Percentiles rank a stretch among this genome's conserved stretches.
These are phyloP conservation scores for Amauroascus verrucosus DNA, from an alignment of 2,329 filamentous ascomycete species.

Conservation along the genomic window DNA sequence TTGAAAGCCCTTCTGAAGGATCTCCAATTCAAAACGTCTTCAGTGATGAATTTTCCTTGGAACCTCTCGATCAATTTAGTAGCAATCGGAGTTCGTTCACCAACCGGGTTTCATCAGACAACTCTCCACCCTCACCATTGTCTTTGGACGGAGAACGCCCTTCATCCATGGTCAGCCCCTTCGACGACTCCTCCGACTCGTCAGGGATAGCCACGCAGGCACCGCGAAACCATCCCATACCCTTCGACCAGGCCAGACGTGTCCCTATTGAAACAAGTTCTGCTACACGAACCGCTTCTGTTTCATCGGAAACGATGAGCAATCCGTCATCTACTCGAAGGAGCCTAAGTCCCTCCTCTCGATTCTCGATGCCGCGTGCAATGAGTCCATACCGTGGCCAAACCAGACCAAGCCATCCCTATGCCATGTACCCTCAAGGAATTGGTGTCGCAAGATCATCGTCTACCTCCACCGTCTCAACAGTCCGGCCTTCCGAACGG, in stretches of 20 bases:
- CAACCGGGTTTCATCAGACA: constrained; percentile 5
- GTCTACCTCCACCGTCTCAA: constrained; percentile 63
- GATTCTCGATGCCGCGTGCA: constrained; percentile 38
- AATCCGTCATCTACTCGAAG: constrained; percentile 29
- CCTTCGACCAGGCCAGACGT: constrained; percentile 15
- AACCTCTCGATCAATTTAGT: constrained; percentile 28
- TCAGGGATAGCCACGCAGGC: constrained; percentile 24
- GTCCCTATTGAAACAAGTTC: constrained; percentile 18
- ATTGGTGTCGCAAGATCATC: constrained; percentile 47
- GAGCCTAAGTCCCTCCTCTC: constrained; percentile 38
- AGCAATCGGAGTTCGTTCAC: constrained; percentile 13
- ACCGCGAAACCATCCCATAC: constrained; percentile 25
- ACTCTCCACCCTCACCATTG: constrained; percentile 4
- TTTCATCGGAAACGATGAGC: constrained; percentile 12
- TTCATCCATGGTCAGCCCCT: constrained; percentile 8
- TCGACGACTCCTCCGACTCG: constrained; percentile 20
- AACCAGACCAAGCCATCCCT: constrained; percentile 69
- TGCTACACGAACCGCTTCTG: constrained; percentile 17
- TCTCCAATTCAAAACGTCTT: constrained; percentile 37
- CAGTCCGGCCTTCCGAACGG: constrained; percentile 48
- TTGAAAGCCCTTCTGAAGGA: not conserved
- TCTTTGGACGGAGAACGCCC: not conserved
- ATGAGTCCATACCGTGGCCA: constrained; percentile 60
- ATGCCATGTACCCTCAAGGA: constrained; percentile 72
- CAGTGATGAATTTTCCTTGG: constrained; percentile 40